These are phyloP conservation scores for Favolaschia claudopus DNA, from an alignment of 768 basidiomycete genomes.

Conservation along the genomic window DNA sequence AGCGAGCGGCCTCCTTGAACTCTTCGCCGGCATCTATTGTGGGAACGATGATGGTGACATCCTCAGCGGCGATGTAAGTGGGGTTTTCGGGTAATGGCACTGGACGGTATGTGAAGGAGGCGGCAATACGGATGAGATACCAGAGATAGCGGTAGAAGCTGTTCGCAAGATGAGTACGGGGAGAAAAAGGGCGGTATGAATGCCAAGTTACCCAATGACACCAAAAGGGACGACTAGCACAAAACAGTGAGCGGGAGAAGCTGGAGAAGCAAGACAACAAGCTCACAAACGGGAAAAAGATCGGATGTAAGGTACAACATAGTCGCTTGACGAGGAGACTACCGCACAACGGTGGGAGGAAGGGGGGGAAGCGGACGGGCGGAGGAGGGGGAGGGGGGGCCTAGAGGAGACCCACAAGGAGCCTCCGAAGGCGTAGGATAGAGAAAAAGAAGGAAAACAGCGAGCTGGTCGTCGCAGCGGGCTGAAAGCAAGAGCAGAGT, in stretches of 20 bases:
- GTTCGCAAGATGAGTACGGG: neutral
- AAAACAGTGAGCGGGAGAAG: conserved; percentile 26
- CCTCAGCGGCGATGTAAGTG: conserved; percentile 88
- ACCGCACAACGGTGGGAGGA: conserved; percentile 12
- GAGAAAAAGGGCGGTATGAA: neutral
- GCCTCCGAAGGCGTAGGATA: no score
- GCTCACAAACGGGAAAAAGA: conserved; percentile 90
- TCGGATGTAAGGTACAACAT: conserved; percentile 94
- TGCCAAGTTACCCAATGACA: conserved; percentile 73
- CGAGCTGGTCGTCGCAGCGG: no score
- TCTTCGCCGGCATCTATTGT: conserved; percentile 97
- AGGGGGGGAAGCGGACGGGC: neutral
- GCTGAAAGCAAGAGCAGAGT: no score
- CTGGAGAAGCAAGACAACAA: neutral
- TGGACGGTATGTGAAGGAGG: conserved; percentile 84
- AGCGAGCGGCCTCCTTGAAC: conserved; percentile 92
- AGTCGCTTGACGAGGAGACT: conserved; percentile 10
- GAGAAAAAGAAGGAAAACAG: no score
- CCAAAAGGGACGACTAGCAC: conserved; percentile 87
- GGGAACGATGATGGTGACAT: conserved; percentile 96
- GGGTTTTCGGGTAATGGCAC: conserved; percentile 90
- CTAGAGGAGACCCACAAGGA: no score
- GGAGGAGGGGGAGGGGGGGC: no score
- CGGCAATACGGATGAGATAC: conserved; percentile 86
- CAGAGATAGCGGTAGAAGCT: conserved; percentile 95